Conservation (phyloP, 2,329 filamentous ascomycete species). For the Alternaria solani region DNA sequence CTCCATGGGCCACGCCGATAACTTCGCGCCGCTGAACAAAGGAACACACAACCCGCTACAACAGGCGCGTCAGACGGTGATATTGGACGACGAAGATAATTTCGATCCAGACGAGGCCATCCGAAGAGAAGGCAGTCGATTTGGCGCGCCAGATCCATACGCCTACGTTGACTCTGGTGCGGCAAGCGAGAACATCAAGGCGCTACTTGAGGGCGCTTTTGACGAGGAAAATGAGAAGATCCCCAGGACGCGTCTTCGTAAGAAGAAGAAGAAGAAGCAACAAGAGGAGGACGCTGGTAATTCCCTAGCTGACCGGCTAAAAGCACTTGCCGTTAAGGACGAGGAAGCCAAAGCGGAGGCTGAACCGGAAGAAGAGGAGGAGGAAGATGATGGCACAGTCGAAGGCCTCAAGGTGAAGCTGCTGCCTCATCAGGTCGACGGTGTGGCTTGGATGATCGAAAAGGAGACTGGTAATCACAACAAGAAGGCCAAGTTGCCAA, state of each 20-base stretch:
- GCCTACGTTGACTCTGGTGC: constrained; percentile 74
- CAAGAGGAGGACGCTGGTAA: constrained; percentile 42
- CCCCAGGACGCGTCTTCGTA: constrained; percentile 54
- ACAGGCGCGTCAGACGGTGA: constrained; percentile 51
- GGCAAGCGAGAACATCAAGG: constrained; percentile 79
- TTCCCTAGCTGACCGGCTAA: constrained; percentile 55
- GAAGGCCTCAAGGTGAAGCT: constrained; percentile 87
- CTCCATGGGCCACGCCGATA: constrained; percentile 55
- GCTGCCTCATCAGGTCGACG: constrained; percentile 92
- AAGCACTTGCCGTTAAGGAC: constrained; percentile 55
- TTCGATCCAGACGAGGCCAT: constrained; percentile 59
- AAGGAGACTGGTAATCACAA: constrained; percentile 89
- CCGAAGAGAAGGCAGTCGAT: constrained; percentile 56
- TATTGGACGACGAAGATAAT: constrained; percentile 53
- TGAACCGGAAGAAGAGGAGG: constrained; percentile 50
- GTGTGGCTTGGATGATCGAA: constrained; percentile 92
- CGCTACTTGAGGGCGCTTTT: constrained; percentile 80
- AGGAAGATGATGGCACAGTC: constrained; percentile 68
- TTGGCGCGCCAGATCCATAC: constrained; percentile 63
- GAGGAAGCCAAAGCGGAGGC: constrained; percentile 59
- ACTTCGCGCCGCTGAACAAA: constrained; percentile 51
- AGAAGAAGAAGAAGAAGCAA: constrained; percentile 56
- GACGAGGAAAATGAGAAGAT: constrained; percentile 73
- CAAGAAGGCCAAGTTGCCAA: constrained; percentile 78
- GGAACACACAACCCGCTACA: constrained; percentile 39